These are phyloP conservation scores for Populus hybrid DNA, from an alignment of 441 rosid genomes.

Conservation along the genomic window DNA sequence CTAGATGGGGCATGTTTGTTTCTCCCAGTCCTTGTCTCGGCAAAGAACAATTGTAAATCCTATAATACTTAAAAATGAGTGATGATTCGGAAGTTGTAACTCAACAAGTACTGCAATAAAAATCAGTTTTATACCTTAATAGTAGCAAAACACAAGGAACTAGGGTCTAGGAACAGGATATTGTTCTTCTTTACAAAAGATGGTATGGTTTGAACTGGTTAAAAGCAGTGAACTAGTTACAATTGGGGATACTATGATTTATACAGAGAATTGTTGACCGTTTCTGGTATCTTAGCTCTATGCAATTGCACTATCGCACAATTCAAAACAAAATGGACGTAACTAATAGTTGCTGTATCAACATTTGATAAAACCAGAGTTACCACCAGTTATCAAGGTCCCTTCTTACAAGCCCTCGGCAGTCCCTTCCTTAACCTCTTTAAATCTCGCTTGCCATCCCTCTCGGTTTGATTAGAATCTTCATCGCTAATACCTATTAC, in stretches of 20 bases:
- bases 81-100: neutral
- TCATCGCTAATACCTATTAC: slow-evolving; percentile 6
- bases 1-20: neutral
- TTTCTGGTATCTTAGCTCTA: neutral
- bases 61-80: neutral
- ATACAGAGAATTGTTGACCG: neutral
- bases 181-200: neutral
- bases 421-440: slow-evolving; percentile 23
- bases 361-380: neutral
- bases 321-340: neutral
- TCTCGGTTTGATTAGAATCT: neutral
- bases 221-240: neutral
- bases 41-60: neutral
- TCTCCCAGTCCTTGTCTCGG: neutral
- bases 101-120: no score
- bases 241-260: neutral
- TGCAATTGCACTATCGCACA: neutral
- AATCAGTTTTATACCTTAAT: no score
- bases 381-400: neutral
- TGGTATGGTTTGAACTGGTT: neutral
- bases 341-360: neutral
- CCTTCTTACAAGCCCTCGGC: slow-evolving; percentile 22
- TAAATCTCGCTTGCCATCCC: neutral
- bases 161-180: no score
- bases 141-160: no score